A percentile compares a stretch with the other conserved stretches of the same genome.
Evolutionary conservation across 495 filamentous ascomycete species (phyloP).

Genomic region (Penicillium silybi): DNA sequence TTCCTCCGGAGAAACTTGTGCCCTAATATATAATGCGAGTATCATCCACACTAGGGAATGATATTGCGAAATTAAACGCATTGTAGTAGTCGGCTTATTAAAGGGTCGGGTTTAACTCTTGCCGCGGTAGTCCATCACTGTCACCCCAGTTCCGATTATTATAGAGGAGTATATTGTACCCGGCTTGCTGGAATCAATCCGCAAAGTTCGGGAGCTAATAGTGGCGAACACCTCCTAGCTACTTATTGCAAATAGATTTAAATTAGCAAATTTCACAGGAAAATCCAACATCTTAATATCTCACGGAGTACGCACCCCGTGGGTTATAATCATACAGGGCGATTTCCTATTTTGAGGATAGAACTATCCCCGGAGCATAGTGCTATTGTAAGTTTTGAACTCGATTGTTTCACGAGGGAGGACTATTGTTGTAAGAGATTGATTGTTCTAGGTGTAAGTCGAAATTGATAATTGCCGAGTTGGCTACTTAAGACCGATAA

Average conservation of each 20-base stretch:
- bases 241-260: neutral
- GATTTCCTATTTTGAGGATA: neutral
- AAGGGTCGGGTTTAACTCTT: constrained; percentile 27
- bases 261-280: neutral
- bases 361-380: neutral
- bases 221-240: constrained; percentile 1
- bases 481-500: too few relatives aligned
- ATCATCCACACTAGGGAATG: constrained; percentile 20
- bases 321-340: neutral
- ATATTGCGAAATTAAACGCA: constrained; percentile 27
- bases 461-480: too few relatives aligned
- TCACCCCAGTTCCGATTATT: constrained; percentile 35
- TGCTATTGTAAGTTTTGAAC: neutral
- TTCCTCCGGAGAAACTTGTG: constrained; percentile 25
- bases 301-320: too few relatives aligned
- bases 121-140: constrained; percentile 28
- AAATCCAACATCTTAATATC: too few relatives aligned
- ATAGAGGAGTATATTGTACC: constrained; percentile 26
- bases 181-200: constrained; percentile 22
- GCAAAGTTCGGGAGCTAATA: constrained; percentile 15
- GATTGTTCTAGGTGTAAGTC: too few relatives aligned
- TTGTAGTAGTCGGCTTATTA: constrained; percentile 29
- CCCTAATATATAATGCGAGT: constrained; percentile 33
- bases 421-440: neutral
- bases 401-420: neutral